Conservation (phyloP, 306 rosid species). For the Hippophae rhamnoides region DNA sequence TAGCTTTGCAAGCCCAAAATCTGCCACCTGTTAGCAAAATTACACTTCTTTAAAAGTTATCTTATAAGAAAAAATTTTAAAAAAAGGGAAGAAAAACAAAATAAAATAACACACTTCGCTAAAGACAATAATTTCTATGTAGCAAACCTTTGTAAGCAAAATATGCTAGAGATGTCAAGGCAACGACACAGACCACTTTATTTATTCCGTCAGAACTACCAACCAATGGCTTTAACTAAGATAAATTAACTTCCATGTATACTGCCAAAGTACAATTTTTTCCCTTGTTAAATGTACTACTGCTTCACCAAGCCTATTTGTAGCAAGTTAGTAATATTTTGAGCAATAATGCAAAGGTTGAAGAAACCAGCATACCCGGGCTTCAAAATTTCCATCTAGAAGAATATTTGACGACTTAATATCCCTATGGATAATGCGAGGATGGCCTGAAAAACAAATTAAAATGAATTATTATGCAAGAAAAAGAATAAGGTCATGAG, state of each 20-base stretch:
- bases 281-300: no score
- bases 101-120: constrained; percentile 2
- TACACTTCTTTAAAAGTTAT: no score
- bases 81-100: no score
- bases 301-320: no score
- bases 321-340: no score
- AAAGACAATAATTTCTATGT: constrained; percentile 10
- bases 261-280: constrained; percentile 3
- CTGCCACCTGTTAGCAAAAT: constrained; percentile 67
- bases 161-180: constrained; percentile 7
- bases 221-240: no score
- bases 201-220: neutral
- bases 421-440: constrained; percentile 97
- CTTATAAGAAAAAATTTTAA: no score
- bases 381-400: constrained; percentile 72
- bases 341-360: constrained; percentile 8
- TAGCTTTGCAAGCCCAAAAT: constrained; percentile 95
- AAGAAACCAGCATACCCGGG: constrained; percentile 50
- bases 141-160: neutral
- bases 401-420: constrained; percentile 97
- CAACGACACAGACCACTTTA: neutral
- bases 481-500: neutral
- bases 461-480: constrained; percentile 9
- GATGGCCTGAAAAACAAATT: constrained; percentile 71
- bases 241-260: neutral